Conservation (phyloP, 1,139 yeast species). For the Kodamaea arcana region DNA sequence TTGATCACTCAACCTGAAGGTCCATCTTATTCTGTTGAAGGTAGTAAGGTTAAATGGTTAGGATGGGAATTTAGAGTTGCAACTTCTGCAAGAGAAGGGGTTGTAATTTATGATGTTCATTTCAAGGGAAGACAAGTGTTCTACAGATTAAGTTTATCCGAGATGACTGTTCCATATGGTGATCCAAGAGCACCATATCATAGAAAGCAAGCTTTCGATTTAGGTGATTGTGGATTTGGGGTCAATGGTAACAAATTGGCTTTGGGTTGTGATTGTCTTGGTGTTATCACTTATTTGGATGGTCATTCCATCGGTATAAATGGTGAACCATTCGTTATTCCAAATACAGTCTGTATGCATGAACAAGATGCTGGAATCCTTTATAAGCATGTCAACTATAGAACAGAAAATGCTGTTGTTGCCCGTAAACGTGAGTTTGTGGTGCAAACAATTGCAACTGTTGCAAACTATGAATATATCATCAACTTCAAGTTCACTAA, state of each 20-base stretch:
- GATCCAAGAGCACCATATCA: slow-evolving; percentile 89
- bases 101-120: slow-evolving; percentile 69
- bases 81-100: slow-evolving; percentile 78
- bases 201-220: slow-evolving; percentile 88
- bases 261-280: slow-evolving; percentile 88
- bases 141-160: slow-evolving; percentile 75
- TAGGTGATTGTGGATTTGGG: slow-evolving; percentile 92
- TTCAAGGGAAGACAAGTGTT: slow-evolving; percentile 81
- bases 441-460: slow-evolving; percentile 83
- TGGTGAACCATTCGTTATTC: slow-evolving; percentile 64
- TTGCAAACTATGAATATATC: slow-evolving; percentile 86
- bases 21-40: slow-evolving; percentile 66
- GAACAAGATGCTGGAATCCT: slow-evolving; percentile 82
- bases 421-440: slow-evolving; percentile 85
- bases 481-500: slow-evolving; percentile 74
- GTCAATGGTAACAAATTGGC: slow-evolving; percentile 67
- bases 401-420: slow-evolving; percentile 69
- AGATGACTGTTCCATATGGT: slow-evolving; percentile 92
- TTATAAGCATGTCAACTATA: slow-evolving; percentile 81
- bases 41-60: slow-evolving; percentile 74
- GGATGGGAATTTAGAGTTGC: slow-evolving; percentile 85
- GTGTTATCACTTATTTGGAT: slow-evolving; percentile 78
- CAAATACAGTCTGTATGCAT: slow-evolving; percentile 82
- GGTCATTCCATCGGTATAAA: slow-evolving; percentile 54
- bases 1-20: slow-evolving; percentile 82